Base-by-base conservation (phyloP, 202 grass and related monocot species). In the Schoenoplectus tabernaemontani region DNA sequence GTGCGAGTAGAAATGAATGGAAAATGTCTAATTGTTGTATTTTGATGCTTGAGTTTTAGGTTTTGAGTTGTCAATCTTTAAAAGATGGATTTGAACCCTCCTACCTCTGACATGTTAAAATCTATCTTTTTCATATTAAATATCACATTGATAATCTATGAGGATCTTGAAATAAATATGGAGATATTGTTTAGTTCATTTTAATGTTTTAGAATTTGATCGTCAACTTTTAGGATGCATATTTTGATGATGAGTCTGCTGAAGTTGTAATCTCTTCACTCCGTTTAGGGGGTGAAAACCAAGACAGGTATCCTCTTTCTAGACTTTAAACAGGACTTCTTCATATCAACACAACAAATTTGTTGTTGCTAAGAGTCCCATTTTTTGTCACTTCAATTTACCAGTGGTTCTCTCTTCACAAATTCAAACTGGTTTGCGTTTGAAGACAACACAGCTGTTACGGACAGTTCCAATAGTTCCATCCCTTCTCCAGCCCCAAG, bases 361-460 rank as follows among this genome's bases (percentile, higher is more conserved):
- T 37, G 59, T 41, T 59, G 15, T 64, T 65, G 79, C 81, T 82
- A 64, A 76, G 73, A 59, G 68, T 68, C 8, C 24, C 17, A 42
- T 24, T 81, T 75, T 83, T 79, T 51, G 39, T 70, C 57, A 73
- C 85, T 71, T 60, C 84, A 22, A 63, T 84, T n/a, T 75, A 88
- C 53, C 86, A 92, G 86, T 75, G 62, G 84, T 48, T 92, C 94
- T 23, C 72, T 93, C 30, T 93, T 97, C 81, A 93, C 91, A 78
- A 93, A 93, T 72, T 93, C 94, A 81, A 93, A 93, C 80, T 92
- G 94, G 94, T 97, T 97, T 89, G 86, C 84, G 32, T 93, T 97
- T 84, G 91, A 93, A 13, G 91, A 92, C 79, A 85, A 89, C 76
- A 88, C 83, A 76, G 41, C 88, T 62, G 42, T 80, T 80, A 84